A percentile compares a stretch with the other conserved stretches of the same genome.
Evolutionary conservation across 768 basidiomycete genomes (phyloP).

Genomic region (Termitomyces sp.): DNA sequence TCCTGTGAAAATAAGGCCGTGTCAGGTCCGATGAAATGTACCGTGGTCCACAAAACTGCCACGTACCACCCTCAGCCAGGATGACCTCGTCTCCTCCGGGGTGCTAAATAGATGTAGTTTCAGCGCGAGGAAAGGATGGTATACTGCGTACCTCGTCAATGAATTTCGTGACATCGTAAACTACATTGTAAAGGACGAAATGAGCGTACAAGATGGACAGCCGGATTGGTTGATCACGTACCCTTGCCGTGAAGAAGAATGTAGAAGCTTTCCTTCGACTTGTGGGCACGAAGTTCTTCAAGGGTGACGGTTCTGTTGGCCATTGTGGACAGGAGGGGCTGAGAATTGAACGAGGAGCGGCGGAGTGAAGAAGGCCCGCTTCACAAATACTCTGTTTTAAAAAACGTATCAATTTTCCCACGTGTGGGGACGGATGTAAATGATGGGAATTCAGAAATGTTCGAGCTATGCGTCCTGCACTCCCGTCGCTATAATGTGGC

Average conservation of each 20-base stretch:
- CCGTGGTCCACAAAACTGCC: constrained; percentile 14
- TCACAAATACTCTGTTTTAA: constrained; percentile 20
- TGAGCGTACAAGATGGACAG: constrained; percentile 23
- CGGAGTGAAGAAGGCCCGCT: constrained; percentile 16
- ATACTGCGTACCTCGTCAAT: constrained; percentile 73
- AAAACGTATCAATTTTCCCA: constrained; percentile 23
- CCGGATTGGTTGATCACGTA: constrained; percentile 36
- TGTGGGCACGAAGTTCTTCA: constrained; percentile 77
- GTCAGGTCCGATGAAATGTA: constrained; percentile 8
- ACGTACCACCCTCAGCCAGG: constrained; percentile 83
- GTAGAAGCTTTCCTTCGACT: constrained; percentile 69
- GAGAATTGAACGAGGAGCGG: constrained; percentile 1
- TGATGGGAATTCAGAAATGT: too few relatives aligned
- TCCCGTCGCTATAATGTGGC: neutral
- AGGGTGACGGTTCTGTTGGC: constrained; percentile 53
- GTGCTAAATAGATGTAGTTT: constrained; percentile 45
- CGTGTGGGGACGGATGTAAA: constrained; percentile 13
- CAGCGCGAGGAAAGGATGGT: neutral
- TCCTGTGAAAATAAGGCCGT: constrained; percentile 38
- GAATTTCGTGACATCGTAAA: constrained; percentile 92
- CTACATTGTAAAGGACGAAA: constrained; percentile 33
- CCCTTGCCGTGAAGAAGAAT: constrained; percentile 85
- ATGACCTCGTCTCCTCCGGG: constrained; percentile 99
- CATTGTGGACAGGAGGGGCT: constrained; percentile 24
- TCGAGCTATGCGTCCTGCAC: neutral